phyloP scores from a whole-genome alignment of 2,329 filamentous ascomycete genomes.

The Colletotrichum simmondsii region DNA sequence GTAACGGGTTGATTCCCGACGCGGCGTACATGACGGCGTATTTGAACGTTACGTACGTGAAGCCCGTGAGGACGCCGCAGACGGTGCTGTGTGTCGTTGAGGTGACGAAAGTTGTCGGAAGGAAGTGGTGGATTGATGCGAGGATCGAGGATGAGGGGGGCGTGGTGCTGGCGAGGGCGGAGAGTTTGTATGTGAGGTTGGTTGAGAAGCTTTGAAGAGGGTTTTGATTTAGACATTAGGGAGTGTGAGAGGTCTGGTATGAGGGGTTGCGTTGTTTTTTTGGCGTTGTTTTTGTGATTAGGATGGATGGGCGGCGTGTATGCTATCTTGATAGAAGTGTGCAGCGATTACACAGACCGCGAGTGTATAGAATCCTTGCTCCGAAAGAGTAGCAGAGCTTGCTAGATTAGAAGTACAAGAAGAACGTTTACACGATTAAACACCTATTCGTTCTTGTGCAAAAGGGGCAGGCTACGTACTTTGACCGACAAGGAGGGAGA shows the following conservation, averaged over 20 bases:
- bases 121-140: conserved; percentile 47
- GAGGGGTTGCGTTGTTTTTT: too few relatives aligned
- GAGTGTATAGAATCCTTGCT: neutral
- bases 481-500: neutral
- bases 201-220: conserved; percentile 27
- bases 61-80: conserved; percentile 43
- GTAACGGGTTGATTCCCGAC: conserved; percentile 41
- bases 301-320: neutral
- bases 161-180: conserved; percentile 42
- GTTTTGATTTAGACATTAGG: too few relatives aligned
- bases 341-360: neutral
- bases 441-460: neutral
- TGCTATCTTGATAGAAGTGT: neutral
- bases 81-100: conserved; percentile 45
- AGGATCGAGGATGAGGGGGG: conserved; percentile 46
- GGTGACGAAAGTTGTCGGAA: conserved; percentile 44
- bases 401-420: neutral
- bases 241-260: too few relatives aligned
- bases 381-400: neutral
- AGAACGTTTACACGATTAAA: neutral
- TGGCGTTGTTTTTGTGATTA: neutral
- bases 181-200: conserved; percentile 29
- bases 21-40: conserved; percentile 46
- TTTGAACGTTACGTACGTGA: conserved; percentile 48
- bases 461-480: neutral